These are phyloP conservation scores for Aspergillus sp. DNA, from an alignment of 2,329 filamentous ascomycete species.

Conservation along the genomic window DNA sequence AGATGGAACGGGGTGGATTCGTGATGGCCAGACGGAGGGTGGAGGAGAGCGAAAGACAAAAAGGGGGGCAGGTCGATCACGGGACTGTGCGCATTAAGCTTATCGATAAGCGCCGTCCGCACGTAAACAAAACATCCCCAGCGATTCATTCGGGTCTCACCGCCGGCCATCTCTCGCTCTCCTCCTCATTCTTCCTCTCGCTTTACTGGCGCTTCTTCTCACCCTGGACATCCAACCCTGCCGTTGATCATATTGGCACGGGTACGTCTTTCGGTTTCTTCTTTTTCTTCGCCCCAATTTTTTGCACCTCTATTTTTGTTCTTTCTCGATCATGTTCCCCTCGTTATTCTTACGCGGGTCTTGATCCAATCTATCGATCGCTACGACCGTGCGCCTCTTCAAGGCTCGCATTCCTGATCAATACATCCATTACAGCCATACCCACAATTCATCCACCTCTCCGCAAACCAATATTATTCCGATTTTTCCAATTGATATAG, in stretches of 20 bases:
- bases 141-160: constrained; percentile 27
- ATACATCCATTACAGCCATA: background rate
- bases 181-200: constrained; percentile 5
- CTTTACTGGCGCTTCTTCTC: background rate
- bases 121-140: constrained; percentile 34
- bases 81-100: constrained; percentile 29
- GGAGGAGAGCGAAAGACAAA: constrained; percentile 32
- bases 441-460: too few species aligned
- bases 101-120: constrained; percentile 36
- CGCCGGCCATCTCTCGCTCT: constrained; percentile 16
- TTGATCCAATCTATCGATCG: background rate
- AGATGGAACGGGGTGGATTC: too few species aligned
- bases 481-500: too few species aligned
- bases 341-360: constrained; percentile 6
- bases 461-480: too few species aligned
- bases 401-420: background rate
- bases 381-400: constrained; percentile 1
- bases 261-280: constrained; percentile 1
- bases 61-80: constrained; percentile 31
- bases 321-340: background rate
- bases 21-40: background rate
- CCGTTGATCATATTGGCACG: background rate
- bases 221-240: background rate
- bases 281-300: background rate
- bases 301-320: constrained; percentile 3